Conservation (phyloP, 768 basidiomycete genomes). For the Russula compacta region DNA sequence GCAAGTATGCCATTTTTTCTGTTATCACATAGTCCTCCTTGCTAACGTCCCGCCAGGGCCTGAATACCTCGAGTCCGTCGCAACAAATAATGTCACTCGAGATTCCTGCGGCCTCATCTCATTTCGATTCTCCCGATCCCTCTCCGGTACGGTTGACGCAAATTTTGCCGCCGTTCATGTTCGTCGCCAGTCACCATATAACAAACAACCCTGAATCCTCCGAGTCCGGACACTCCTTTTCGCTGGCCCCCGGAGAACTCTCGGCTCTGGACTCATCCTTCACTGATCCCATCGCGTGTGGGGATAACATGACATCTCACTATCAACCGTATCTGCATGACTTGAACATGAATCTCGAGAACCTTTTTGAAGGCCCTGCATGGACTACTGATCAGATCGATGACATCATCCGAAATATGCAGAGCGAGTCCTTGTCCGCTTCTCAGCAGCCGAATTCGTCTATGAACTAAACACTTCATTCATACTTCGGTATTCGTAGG, state of each 20-base stretch:
- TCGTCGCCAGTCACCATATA: background rate
- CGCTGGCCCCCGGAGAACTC: background rate
- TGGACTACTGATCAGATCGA: constrained; percentile 8
- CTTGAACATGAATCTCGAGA: background rate
- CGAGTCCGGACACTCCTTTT: background rate
- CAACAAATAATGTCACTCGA: background rate
- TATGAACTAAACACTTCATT: background rate
- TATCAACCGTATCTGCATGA: background rate
- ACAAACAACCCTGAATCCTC: background rate
- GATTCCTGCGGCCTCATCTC: background rate
- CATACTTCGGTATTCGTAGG: background rate
- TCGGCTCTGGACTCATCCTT: background rate
- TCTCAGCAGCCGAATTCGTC: background rate
- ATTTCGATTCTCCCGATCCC: constrained; percentile 13
- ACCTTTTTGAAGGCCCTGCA: background rate
- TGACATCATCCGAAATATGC: background rate
- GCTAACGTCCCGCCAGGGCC: background rate
- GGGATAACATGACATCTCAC: background rate
- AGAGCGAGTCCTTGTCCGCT: background rate
- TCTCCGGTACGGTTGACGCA: background rate
- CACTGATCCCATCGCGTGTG: background rate
- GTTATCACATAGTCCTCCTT: background rate
- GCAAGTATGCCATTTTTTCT: background rate
- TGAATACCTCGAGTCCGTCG: background rate
- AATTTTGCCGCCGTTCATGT: constrained; percentile 5